Conservation (phyloP, 768 basidiomycete genomes). For the Saitozyma podzolica region DNA sequence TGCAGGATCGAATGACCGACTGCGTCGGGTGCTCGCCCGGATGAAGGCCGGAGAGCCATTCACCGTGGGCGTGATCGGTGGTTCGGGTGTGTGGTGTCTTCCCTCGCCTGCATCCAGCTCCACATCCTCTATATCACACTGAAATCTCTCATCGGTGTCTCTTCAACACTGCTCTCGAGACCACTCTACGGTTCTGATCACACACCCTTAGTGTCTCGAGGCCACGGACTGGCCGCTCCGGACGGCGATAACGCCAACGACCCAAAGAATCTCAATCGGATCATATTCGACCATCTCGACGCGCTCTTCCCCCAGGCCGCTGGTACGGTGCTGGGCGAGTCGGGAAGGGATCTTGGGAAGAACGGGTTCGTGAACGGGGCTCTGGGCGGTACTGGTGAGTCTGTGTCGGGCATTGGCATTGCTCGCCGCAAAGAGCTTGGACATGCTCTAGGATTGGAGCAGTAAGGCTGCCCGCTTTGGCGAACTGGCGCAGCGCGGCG, state of each 20-base stretch:
- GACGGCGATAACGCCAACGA: conserved; percentile 14
- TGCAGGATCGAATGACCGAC: conserved; percentile 31
- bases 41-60: conserved; percentile 31
- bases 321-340: conserved; percentile 10
- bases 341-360: conserved; percentile 22
- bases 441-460: too few species aligned
- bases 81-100: conserved; percentile 31
- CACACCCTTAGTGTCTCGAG: conserved; percentile 11
- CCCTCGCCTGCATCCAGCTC: background rate
- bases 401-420: background rate
- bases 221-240: conserved; percentile 16
- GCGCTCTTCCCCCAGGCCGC: conserved; percentile 22
- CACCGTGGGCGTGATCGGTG: conserved; percentile 40
- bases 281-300: conserved; percentile 36
- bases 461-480: too few species aligned
- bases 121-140: background rate
- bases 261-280: conserved; percentile 28
- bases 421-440: background rate
- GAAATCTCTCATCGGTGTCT: background rate
- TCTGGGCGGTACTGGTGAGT: conserved; percentile 41
- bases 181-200: background rate
- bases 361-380: conserved; percentile 47
- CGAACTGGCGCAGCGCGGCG: background rate
- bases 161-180: background rate
- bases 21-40: conserved; percentile 26